These are phyloP conservation scores for Ceratobasidium sp. DNA, from an alignment of 1,284 basidiomycete genomes.

Conservation along the genomic window DNA sequence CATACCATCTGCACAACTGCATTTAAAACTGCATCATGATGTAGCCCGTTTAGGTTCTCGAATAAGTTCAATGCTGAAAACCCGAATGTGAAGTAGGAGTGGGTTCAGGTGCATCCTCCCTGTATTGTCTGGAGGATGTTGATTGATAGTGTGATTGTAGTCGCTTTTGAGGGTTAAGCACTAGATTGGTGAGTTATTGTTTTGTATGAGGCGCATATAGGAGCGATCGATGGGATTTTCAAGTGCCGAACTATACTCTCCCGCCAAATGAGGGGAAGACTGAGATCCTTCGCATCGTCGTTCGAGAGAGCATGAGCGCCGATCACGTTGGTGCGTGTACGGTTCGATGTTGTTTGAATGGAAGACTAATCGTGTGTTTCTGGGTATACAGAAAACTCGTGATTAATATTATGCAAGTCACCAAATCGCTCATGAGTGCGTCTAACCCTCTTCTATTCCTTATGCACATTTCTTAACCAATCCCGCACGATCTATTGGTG, in stretches of 20 bases:
- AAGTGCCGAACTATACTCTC: conserved; percentile 86
- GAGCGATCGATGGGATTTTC: conserved; percentile 62
- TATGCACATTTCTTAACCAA: neutral
- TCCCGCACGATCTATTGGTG: neutral
- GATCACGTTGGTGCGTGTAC: conserved; percentile 72
- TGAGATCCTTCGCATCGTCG: conserved; percentile 88
- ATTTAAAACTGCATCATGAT: no score
- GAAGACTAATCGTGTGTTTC: neutral
- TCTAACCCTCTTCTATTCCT: no score
- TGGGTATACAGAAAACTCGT: conserved; percentile 43
- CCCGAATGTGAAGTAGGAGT: conserved; percentile 85
- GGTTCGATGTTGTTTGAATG: neutral
- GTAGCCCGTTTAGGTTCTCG: conserved; percentile 91
- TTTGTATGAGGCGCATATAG: conserved; percentile 1
- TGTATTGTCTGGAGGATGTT: no score
- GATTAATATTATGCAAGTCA: conserved; percentile 47
- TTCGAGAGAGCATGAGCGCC: conserved; percentile 77
- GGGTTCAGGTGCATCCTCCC: no score
- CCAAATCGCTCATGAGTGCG: conserved; percentile 49
- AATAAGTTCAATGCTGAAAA: conserved; percentile 78
- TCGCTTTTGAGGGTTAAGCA: conserved; percentile 80
- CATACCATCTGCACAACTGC: no score
- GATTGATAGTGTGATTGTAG: no score
- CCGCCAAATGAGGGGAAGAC: conserved; percentile 76
- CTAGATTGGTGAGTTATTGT: conserved; percentile 65